Evolutionary conservation across 164 flowering plant species (phyloP).

Genomic region (Magnolia sinica): DNA sequence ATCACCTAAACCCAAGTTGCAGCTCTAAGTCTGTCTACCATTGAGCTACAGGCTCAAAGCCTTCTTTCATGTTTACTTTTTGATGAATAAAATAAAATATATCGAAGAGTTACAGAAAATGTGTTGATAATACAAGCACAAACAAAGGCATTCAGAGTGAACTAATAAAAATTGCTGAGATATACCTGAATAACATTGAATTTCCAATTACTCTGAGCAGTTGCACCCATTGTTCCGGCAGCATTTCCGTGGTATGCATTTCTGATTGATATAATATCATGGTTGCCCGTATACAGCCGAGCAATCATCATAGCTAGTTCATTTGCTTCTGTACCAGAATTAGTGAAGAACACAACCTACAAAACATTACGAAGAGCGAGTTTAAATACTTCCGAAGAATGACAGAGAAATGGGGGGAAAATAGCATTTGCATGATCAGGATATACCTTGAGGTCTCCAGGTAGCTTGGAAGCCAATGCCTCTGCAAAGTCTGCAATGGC

Average conservation of each 20-base stretch:
- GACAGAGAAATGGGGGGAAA: neutral
- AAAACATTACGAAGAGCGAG: neutral
- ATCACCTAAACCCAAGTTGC: too few relatives aligned
- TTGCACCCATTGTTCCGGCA: slow-evolving; percentile 90
- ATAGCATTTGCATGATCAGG: neutral
- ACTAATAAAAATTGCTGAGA: neutral
- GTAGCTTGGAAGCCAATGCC: slow-evolving; percentile 79
- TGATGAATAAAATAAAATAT: neutral
- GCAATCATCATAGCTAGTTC: slow-evolving; percentile 95
- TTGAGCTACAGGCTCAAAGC: neutral
- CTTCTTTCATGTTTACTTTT: too few relatives aligned
- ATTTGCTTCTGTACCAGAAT: slow-evolving; percentile 98
- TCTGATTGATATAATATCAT: slow-evolving; percentile 78
- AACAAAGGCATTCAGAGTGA: neutral
- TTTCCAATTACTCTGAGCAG: slow-evolving; percentile 78
- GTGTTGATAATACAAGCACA: neutral
- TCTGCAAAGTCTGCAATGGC: slow-evolving; percentile 89
- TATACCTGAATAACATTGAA: slow-evolving; percentile 79
- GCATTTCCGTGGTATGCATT: slow-evolving; percentile 94
- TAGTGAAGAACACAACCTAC: slow-evolving; percentile 90
- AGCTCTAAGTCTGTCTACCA: too few relatives aligned
- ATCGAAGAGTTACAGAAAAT: neutral
- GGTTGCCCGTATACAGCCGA: slow-evolving; percentile 68
- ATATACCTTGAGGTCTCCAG: slow-evolving; percentile 84
- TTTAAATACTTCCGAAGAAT: neutral